A percentile compares a stretch with the other conserved stretches of the same genome.
These are phyloP conservation scores for Ophiostoma novo-ulmi DNA, from an alignment of 2,329 filamentous ascomycete species.

Conservation along the genomic window DNA sequence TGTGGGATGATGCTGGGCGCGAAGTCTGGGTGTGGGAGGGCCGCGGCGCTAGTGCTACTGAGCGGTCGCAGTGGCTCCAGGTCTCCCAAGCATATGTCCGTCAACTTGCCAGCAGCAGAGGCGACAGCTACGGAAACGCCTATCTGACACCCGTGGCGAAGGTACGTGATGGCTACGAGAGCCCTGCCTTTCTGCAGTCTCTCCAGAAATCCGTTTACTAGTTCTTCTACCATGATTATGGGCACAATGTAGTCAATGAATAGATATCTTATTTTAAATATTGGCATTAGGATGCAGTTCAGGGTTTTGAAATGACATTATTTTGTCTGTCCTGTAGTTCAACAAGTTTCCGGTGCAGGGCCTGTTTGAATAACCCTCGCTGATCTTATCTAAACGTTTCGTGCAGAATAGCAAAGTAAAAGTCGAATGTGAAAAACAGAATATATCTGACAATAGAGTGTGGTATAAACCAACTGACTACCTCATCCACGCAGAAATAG, in stretches of 20 bases:
- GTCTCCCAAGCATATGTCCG: slow-evolving; percentile 54
- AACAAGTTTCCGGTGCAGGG: no score
- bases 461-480: no score
- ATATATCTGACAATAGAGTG: no score
- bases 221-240: neutral
- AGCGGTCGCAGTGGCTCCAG: slow-evolving; percentile 57
- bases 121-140: slow-evolving; percentile 25
- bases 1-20: slow-evolving; percentile 54
- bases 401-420: no score
- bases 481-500: no score
- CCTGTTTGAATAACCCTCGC: no score
- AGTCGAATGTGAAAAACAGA: no score
- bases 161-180: slow-evolving; percentile 53
- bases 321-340: no score
- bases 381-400: no score
- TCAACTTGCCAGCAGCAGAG: slow-evolving; percentile 34
- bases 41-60: slow-evolving; percentile 49
- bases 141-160: slow-evolving; percentile 50
- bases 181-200: slow-evolving; percentile 44
- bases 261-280: neutral
- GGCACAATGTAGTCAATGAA: neutral
- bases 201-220: slow-evolving; percentile 18
- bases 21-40: slow-evolving; percentile 65
- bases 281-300: no score
- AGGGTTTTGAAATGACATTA: no score